These are phyloP conservation scores for Asterophora parasitica DNA, from an alignment of 768 basidiomycete species.

Conservation along the genomic window DNA sequence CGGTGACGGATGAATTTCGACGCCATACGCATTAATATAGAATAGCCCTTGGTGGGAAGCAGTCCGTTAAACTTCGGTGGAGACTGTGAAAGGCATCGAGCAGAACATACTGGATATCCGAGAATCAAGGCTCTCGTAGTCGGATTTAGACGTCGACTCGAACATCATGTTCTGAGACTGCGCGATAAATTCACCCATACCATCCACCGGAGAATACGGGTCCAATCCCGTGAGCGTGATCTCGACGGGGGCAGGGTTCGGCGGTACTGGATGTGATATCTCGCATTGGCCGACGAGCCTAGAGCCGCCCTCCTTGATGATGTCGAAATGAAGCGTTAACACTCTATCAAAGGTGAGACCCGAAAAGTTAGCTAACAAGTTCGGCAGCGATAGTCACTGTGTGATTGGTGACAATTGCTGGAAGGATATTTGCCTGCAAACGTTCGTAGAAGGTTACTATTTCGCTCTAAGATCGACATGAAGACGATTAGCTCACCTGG, in stretches of 20 bases:
- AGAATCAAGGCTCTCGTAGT: constrained; percentile 53
- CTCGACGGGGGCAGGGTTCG: constrained; percentile 23
- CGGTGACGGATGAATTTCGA: constrained; percentile 86
- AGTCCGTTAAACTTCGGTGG: constrained; percentile 7
- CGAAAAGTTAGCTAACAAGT: constrained; percentile 46
- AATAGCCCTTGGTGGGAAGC: constrained; percentile 51
- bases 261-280: constrained; percentile 78
- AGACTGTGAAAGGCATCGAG: background rate
- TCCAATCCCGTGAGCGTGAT: constrained; percentile 28
- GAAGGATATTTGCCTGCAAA: constrained; percentile 69
- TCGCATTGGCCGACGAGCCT: constrained; percentile 89
- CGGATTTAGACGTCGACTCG: constrained; percentile 45
- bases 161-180: constrained; percentile 64
- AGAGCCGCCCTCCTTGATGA: constrained; percentile 60
- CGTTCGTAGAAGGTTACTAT: constrained; percentile 20
- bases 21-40: constrained; percentile 89
- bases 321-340: constrained; percentile 2
- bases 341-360: constrained; percentile 1
- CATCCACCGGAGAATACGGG: constrained; percentile 46
- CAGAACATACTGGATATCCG: constrained; percentile 55
- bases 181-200: constrained; percentile 43
- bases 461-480: constrained; percentile 3
- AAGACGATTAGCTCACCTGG: constrained; percentile 30
- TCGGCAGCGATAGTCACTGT: constrained; percentile 95
- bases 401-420: constrained; percentile 90